phyloP scores from a whole-genome alignment of 495 filamentous ascomycete species.

The Parathielavia appendiculata region DNA sequence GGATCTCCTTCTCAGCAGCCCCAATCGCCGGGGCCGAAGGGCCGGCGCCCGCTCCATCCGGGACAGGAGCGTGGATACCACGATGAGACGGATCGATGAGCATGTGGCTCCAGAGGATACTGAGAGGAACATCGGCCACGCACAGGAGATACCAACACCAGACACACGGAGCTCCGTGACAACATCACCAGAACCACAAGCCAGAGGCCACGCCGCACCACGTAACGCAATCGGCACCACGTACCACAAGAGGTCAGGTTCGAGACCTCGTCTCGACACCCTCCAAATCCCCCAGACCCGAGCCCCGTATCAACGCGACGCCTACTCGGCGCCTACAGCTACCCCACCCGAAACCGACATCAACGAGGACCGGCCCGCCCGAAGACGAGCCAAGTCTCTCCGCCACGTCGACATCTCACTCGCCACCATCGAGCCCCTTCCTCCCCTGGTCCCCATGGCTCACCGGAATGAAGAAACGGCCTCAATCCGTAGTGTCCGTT shows the following conservation, averaged over 20 bases:
- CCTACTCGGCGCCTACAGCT: conserved; percentile 6
- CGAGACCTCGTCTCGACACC: neutral
- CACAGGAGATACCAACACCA: neutral
- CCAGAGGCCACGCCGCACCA: neutral
- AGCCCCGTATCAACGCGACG: neutral
- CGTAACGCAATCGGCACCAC: neutral
- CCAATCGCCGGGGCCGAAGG: conserved; percentile 6
- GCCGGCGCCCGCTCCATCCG: conserved; percentile 4
- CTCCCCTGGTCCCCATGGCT: neutral
- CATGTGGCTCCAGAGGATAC: conserved; percentile 1
- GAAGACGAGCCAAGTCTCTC: neutral
- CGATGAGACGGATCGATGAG: conserved; percentile 25
- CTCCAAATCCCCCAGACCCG: conserved; percentile 9
- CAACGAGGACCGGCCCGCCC: neutral
- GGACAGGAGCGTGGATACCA: conserved; percentile 16
- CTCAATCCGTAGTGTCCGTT: conserved; percentile 11
- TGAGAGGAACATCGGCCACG: neutral
- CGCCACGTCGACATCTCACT: neutral
- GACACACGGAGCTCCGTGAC: neutral
- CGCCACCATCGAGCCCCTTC: neutral
- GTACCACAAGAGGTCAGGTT: neutral
- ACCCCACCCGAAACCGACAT: conserved; percentile 8
- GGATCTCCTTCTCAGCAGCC: conserved; percentile 12
- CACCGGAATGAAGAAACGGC: conserved; percentile 4
- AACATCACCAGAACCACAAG: neutral